Evolutionary conservation across 805 yeast genomes (phyloP).

Genomic region (Ogataea wickerhamii): DNA sequence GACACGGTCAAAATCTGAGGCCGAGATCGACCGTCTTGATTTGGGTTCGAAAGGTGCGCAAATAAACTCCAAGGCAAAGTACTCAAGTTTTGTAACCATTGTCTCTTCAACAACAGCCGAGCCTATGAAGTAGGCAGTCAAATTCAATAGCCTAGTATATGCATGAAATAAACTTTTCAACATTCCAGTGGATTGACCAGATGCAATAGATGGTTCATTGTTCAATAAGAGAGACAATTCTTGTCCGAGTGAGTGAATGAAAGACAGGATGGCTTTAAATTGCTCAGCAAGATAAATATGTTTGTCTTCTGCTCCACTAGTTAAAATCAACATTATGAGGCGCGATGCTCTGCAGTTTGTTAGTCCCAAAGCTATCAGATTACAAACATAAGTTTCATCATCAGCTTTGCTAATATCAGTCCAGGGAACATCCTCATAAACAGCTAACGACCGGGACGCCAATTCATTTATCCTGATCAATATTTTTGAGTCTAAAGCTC

Average conservation of each 20-base stretch:
- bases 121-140: slow-evolving; percentile 17
- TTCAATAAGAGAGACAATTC: slow-evolving; percentile 5
- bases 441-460: slow-evolving; percentile 27
- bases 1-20: slow-evolving; percentile 18
- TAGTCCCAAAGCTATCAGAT: slow-evolving; percentile 15
- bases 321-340: slow-evolving; percentile 39
- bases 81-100: slow-evolving; percentile 56
- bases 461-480: slow-evolving; percentile 34
- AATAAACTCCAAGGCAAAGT: slow-evolving; percentile 40
- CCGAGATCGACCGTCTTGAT: slow-evolving; percentile 24
- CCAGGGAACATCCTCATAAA: slow-evolving; percentile 21
- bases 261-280: slow-evolving; percentile 38
- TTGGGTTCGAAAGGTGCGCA: slow-evolving; percentile 35
- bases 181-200: not conserved
- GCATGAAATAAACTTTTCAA: slow-evolving; percentile 1
- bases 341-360: slow-evolving; percentile 33
- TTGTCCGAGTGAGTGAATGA: slow-evolving; percentile 30
- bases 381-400: slow-evolving; percentile 1
- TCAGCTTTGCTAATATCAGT: slow-evolving; percentile 16
- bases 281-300: slow-evolving; percentile 44
- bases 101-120: slow-evolving; percentile 42
- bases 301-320: slow-evolving; percentile 39
- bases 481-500: slow-evolving; percentile 21
- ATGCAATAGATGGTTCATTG: not conserved
- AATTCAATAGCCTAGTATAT: slow-evolving; percentile 13